Evolutionary conservation across 2,329 filamentous ascomycete species (phyloP), one percentile per base, ranked within the genome.

Genomic region (Fusarium nodosum): DNA sequence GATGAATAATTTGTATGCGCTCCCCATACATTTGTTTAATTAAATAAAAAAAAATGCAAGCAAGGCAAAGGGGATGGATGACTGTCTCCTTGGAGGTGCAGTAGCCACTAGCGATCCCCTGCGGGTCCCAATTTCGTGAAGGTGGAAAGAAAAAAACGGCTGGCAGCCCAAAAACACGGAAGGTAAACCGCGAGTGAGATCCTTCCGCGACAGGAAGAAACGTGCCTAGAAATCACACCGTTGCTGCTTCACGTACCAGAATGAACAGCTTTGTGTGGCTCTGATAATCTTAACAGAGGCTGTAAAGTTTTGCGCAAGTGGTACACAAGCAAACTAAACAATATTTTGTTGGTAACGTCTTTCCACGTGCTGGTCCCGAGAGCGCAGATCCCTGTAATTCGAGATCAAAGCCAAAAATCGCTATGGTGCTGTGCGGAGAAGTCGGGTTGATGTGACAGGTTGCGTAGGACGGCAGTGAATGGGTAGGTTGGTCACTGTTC

Each of bases 301-400:
- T 56, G 34, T 28, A 34, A 52, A 60, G 33, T 30, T 64, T 46
- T 60, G 56, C 60, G 36, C 44, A 46, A 48, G 34, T 64, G 44
- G 26, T 52, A 64, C 56, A 61, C 52, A 54, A 56, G 24, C 51
- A 57, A 41, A 46, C 48, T 46, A 42, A 54, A 45, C 34, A 50
- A 56, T 53, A 4, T 26, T 50, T 53, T 67, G 59, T 61, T 57
- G 59, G 71, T 69, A 72, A 69, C 61, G 59, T 36, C 48, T 44
- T 62, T 71, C 67, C 72, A 74, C 69, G 71, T 74, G 67, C 60
- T 63, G 57, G 56, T 74, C 64, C 69, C 71, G 56, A 57, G 54
- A 61, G 60, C 45, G 56, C 64, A 71, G 72, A 71, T 65, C 72
- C 71, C 67, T 60, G 67, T 64, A 64, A 69, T 68, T 64, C 22